Evolutionary conservation across 495 filamentous ascomycete genomes (phyloP).

Genomic region (Parachaetomium inaequale): DNA sequence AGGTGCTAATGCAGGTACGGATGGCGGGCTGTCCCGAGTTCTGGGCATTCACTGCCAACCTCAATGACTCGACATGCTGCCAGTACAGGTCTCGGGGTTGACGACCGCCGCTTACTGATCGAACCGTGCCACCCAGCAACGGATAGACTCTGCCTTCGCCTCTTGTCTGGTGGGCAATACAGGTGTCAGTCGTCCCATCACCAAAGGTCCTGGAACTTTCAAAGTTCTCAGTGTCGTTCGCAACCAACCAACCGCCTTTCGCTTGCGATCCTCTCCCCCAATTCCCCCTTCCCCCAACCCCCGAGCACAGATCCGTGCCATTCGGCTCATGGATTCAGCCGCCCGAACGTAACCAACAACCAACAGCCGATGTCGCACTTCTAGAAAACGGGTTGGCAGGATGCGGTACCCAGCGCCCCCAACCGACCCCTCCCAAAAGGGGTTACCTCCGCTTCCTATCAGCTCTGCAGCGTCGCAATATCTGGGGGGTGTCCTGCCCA

Average conservation of each 20-base stretch:
- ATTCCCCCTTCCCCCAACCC: background rate
- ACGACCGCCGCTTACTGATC: no score
- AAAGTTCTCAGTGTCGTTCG: no score
- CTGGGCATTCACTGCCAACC: no score
- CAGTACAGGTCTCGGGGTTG: no score
- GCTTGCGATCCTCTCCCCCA: background rate
- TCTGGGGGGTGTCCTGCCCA: background rate
- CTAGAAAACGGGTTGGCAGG: slow-evolving; percentile 3
- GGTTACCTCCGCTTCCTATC: background rate
- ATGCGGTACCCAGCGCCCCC: slow-evolving; percentile 7
- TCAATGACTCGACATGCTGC: no score
- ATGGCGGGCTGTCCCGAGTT: background rate
- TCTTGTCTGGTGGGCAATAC: no score
- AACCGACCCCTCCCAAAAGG: background rate
- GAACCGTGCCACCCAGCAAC: no score
- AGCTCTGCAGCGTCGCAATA: slow-evolving; percentile 3
- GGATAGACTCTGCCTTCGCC: no score
- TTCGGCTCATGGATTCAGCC: background rate
- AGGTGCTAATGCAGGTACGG: slow-evolving; percentile 49
- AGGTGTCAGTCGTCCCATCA: no score
- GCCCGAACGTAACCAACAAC: background rate
- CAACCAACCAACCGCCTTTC: no score
- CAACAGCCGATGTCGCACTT: background rate
- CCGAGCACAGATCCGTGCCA: background rate
- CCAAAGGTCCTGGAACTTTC: no score